Conservation (phyloP, 441 rosid genomes). For the Melastoma candidum region DNA sequence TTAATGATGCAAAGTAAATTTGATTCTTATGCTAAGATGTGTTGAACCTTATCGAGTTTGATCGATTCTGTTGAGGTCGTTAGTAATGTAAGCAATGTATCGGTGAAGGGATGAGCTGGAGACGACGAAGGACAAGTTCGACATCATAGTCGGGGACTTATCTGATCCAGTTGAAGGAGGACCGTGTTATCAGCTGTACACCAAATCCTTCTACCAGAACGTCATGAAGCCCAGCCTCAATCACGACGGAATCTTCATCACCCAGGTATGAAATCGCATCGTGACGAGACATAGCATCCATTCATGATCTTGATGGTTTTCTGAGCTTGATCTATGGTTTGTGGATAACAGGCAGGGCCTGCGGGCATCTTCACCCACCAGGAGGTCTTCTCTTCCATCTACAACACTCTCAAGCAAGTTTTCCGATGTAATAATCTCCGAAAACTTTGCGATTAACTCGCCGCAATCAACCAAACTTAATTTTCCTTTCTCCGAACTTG, state of each 20-base stretch:
- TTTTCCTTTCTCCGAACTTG: background rate
- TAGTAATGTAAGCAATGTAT: background rate
- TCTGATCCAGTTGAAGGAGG: constrained; percentile 98
- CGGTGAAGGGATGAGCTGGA: constrained; percentile 64
- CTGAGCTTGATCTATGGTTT: background rate
- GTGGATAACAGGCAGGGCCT: constrained; percentile 63
- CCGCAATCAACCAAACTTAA: background rate
- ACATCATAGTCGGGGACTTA: constrained; percentile 80
- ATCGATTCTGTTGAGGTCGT: background rate
- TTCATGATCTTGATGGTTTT: background rate
- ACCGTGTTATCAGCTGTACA: constrained; percentile 93
- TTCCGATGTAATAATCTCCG: constrained; percentile 55
- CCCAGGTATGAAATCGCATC: constrained; percentile 42
- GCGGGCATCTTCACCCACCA: constrained; percentile 91
- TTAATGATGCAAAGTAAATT: constrained; percentile 69
- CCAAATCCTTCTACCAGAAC: constrained; percentile 71
- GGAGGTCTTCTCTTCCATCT: constrained; percentile 83
- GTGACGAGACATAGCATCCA: background rate
- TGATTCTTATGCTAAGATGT: constrained; percentile 3
- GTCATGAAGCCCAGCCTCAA: constrained; percentile 72
- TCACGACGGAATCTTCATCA: constrained; percentile 71
- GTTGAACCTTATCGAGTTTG: background rate
- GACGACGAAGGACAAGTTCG: constrained; percentile 62
- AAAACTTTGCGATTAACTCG: background rate
- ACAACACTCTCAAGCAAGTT: constrained; percentile 83